These are phyloP conservation scores for Botrytis squamosa DNA, from an alignment of 2,329 filamentous ascomycete genomes.

Conservation along the genomic window DNA sequence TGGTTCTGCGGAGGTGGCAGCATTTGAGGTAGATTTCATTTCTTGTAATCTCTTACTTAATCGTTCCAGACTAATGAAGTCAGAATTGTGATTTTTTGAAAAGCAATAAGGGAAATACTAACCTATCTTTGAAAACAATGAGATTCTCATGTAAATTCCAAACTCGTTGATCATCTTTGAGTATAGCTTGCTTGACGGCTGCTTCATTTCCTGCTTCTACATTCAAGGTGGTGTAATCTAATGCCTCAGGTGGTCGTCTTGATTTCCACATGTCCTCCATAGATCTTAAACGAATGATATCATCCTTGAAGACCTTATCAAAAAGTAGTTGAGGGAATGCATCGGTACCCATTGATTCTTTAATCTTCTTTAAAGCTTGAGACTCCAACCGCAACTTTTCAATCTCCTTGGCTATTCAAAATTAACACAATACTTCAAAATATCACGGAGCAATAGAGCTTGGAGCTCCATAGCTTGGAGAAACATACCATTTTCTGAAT, in stretches of 20 bases:
- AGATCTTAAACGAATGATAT: conserved; percentile 76
- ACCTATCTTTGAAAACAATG: conserved; percentile 78
- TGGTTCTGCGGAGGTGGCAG: conserved; percentile 51
- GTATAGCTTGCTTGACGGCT: conserved; percentile 50
- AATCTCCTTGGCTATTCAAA: conserved; percentile 68
- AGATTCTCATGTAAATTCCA: conserved; percentile 88
- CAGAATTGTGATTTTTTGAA: conserved; percentile 1
- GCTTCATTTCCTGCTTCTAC: conserved; percentile 51
- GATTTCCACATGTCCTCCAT: conserved; percentile 98
- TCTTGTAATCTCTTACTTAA: conserved; percentile 72
- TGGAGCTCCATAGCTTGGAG: conserved; percentile 28
- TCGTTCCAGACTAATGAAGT: conserved; percentile 58
- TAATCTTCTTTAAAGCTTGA: conserved; percentile 77
- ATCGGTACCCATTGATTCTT: conserved; percentile 73
- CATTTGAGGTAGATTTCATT: conserved; percentile 51
- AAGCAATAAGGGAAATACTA: conserved; percentile 13
- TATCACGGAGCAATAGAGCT: conserved; percentile 23
- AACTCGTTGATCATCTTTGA: conserved; percentile 67
- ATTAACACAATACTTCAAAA: conserved; percentile 21
- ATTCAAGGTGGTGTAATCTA: conserved; percentile 65
- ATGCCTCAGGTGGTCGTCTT: conserved; percentile 68
- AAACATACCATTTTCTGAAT: conserved; percentile 70
- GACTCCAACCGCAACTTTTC: conserved; percentile 83
- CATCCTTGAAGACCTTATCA: conserved; percentile 85
- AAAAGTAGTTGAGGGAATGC: conserved; percentile 81